Conservation (phyloP, 2,329 filamentous ascomycete genomes). For the Chalaropsis ovoidea region DNA sequence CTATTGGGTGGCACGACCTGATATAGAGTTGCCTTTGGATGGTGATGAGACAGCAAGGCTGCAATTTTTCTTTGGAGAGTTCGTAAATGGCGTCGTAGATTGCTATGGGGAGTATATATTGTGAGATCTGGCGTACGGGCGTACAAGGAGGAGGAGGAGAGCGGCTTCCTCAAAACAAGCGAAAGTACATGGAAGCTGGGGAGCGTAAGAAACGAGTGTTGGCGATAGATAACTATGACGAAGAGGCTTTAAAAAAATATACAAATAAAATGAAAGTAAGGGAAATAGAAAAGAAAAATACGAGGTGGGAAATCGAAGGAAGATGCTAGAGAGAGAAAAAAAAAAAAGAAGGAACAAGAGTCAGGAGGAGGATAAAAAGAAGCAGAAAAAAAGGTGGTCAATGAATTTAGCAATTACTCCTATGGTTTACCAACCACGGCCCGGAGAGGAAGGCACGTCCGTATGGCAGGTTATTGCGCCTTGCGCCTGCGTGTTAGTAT, state of each 20-base stretch:
- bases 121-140: not conserved
- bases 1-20: too few relatives aligned
- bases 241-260: conserved; percentile 15
- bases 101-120: not conserved
- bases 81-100: not conserved
- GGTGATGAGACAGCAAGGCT: too few relatives aligned
- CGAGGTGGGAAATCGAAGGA: conserved; percentile 11
- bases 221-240: conserved; percentile 1
- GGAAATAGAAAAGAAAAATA: conserved; percentile 17
- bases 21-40: too few relatives aligned
- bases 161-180: not conserved
- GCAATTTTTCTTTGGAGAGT: not conserved
- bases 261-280: conserved; percentile 16
- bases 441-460: conserved; percentile 10
- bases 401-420: conserved; percentile 6
- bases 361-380: conserved; percentile 16
- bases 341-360: conserved; percentile 11
- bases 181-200: not conserved
- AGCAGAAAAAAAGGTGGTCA: conserved; percentile 10
- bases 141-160: not conserved
- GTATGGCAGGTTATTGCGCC: conserved; percentile 3
- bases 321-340: conserved; percentile 24
- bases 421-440: conserved; percentile 12
- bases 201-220: conserved; percentile 7
- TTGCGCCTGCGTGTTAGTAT: not conserved